phyloP scores from a whole-genome alignment of 805 yeast species.

The Kodamaea lidongshanica region DNA sequence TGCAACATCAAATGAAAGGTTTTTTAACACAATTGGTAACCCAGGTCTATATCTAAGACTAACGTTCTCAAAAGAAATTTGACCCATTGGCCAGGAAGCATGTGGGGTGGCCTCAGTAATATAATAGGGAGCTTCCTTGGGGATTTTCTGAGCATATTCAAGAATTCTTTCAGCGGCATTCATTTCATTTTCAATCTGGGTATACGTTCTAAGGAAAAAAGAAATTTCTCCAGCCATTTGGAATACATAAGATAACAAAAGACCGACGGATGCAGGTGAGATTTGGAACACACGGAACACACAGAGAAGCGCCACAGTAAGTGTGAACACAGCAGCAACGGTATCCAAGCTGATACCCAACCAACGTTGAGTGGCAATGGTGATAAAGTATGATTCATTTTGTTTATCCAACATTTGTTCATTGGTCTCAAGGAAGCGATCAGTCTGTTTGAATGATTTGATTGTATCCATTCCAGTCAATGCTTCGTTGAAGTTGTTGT shows the following conservation, averaged over 20 bases:
- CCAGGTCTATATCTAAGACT: conserved; percentile 53
- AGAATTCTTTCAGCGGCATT: conserved; percentile 68
- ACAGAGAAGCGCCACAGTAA: conserved; percentile 53
- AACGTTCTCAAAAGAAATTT: conserved; percentile 43
- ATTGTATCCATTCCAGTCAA: conserved; percentile 62
- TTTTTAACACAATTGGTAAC: conserved; percentile 51
- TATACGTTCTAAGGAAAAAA: conserved; percentile 54
- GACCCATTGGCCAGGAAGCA: conserved; percentile 49
- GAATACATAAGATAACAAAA: conserved; percentile 57
- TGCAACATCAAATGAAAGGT: conserved; percentile 37
- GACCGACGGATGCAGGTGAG: conserved; percentile 59
- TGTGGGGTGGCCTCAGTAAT: conserved; percentile 41
- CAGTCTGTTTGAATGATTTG: conserved; percentile 47
- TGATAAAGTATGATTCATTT: conserved; percentile 62
- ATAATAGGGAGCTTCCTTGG: conserved; percentile 59
- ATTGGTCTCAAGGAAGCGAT: conserved; percentile 45
- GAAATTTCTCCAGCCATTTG: conserved; percentile 52
- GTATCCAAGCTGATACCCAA: conserved; percentile 55
- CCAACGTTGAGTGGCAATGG: conserved; percentile 70
- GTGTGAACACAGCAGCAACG: conserved; percentile 44
- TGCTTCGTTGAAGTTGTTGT: conserved; percentile 65
- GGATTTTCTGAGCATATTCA: conserved; percentile 54
- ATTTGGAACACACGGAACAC: conserved; percentile 55
- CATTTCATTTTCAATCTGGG: conserved; percentile 72
- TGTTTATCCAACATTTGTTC: conserved; percentile 45